Evolutionary conservation across 2,329 filamentous ascomycete species (phyloP).

Genomic region (Endocalyx cinctus): DNA sequence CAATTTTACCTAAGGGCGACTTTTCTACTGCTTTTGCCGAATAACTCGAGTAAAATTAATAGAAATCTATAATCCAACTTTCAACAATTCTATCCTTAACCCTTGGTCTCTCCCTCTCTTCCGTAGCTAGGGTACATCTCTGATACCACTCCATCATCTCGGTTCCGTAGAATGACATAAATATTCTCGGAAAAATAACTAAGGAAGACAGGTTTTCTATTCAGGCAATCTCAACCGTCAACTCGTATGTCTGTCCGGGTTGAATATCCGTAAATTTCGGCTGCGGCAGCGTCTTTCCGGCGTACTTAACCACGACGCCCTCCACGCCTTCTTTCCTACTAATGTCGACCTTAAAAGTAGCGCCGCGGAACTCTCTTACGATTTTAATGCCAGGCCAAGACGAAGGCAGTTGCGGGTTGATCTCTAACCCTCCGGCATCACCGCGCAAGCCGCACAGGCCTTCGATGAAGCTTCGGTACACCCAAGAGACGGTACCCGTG

Average conservation of each 20-base stretch:
- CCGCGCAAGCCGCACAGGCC: conserved; percentile 50
- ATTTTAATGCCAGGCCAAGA: conserved; percentile 44
- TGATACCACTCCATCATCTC: too few relatives aligned
- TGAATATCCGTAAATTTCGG: conserved; percentile 37
- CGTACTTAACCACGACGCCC: conserved; percentile 35
- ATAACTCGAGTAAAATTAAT: too few relatives aligned
- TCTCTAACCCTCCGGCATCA: conserved; percentile 39
- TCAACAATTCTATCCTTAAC: too few relatives aligned
- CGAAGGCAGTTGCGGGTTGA: conserved; percentile 47
- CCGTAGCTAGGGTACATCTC: too few relatives aligned
- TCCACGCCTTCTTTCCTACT: conserved; percentile 33
- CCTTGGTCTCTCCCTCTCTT: too few relatives aligned
- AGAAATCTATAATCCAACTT: too few relatives aligned
- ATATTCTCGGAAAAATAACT: too few relatives aligned
- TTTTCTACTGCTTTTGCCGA: too few relatives aligned
- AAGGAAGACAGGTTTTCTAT: too few relatives aligned
- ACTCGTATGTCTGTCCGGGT: conserved; percentile 38
- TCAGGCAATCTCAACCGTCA: too few relatives aligned
- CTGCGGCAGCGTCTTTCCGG: conserved; percentile 33
- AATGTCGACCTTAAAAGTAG: conserved; percentile 43
- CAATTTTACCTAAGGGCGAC: too few relatives aligned
- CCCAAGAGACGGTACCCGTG: conserved; percentile 54
- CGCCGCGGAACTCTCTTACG: conserved; percentile 45
- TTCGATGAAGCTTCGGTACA: conserved; percentile 51
- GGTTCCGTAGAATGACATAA: too few relatives aligned